Percentiles rank a stretch among this genome's conserved stretches.
These are phyloP conservation scores for Ramaria rubella DNA, from an alignment of 768 basidiomycete species.

Conservation along the genomic window DNA sequence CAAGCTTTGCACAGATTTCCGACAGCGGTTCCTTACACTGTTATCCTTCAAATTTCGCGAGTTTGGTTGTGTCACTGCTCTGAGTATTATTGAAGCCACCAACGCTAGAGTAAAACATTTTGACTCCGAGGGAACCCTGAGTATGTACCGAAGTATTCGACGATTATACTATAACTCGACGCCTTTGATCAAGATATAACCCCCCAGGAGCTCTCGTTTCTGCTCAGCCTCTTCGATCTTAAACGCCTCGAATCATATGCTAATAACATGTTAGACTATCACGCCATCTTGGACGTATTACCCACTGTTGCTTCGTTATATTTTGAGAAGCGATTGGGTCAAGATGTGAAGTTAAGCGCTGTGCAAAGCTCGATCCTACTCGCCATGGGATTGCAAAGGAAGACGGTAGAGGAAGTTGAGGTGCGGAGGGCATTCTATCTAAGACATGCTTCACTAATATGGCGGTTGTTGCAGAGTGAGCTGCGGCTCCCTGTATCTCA, in stretches of 20 bases:
- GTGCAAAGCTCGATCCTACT: slow-evolving; percentile 90
- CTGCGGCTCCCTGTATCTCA: slow-evolving; percentile 82
- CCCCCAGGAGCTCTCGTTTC: slow-evolving; percentile 47
- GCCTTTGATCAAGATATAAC: slow-evolving; percentile 40
- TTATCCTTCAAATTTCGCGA: slow-evolving; percentile 94
- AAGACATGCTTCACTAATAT: neutral
- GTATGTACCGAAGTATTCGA: slow-evolving; percentile 18
- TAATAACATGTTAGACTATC: slow-evolving; percentile 94
- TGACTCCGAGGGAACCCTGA: slow-evolving; percentile 33
- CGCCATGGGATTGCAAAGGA: slow-evolving; percentile 84
- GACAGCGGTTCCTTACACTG: slow-evolving; percentile 79
- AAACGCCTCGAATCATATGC: slow-evolving; percentile 95
- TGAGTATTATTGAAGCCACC: slow-evolving; percentile 85
- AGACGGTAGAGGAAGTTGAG: slow-evolving; percentile 85
- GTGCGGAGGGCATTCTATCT: slow-evolving; percentile 34
- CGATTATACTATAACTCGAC: slow-evolving; percentile 11
- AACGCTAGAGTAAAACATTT: slow-evolving; percentile 52
- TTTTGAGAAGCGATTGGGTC: slow-evolving; percentile 69
- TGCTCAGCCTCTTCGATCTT: slow-evolving; percentile 87
- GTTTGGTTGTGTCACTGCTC: slow-evolving; percentile 78
- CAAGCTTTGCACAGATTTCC: slow-evolving; percentile 59
- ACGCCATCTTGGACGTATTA: slow-evolving; percentile 88
- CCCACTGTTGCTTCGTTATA: slow-evolving; percentile 76
- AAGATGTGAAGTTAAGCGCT: slow-evolving; percentile 65
- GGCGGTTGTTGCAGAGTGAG: slow-evolving; percentile 52